Percentiles rank a stretch among this genome's conserved stretches.
Conservation (phyloP, 2,329 filamentous ascomycete genomes). For the Basipetospora chlamydospora region DNA sequence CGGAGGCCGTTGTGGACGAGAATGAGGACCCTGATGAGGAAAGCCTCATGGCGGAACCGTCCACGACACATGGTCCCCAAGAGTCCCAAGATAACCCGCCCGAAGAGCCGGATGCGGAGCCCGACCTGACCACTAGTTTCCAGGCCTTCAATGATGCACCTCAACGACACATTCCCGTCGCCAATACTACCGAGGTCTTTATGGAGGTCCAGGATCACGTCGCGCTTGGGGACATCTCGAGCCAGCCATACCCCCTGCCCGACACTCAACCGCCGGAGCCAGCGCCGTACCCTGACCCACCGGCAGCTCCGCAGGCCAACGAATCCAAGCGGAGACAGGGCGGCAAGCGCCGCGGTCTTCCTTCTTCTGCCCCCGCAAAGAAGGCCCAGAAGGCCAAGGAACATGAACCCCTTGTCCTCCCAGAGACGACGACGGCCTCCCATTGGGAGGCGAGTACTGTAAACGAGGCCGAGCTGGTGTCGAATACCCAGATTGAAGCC, state of each 20-base stretch:
- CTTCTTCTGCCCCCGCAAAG: not conserved
- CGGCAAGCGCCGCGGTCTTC: not conserved
- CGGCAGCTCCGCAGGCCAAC: not conserved
- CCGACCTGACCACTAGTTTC: too few species aligned
- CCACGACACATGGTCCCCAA: too few species aligned
- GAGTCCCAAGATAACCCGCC: too few species aligned
- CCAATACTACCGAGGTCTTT: not conserved
- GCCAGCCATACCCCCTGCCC: not conserved
- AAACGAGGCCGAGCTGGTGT: not conserved
- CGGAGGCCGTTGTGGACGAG: not conserved
- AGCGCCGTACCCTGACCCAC: not conserved
- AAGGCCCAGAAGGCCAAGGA: not conserved
- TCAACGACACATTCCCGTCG: too few species aligned
- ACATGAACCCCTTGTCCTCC: not conserved
- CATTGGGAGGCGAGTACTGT: conserved; percentile 1
- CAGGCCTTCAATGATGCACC: too few species aligned
- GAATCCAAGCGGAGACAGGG: not conserved
- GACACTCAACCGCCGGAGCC: not conserved
- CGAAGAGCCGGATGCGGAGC: too few species aligned
- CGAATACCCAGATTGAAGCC: not conserved
- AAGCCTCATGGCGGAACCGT: not conserved
- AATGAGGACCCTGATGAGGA: not conserved
- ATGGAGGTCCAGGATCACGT: conserved; percentile 8
- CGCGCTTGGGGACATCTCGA: conserved; percentile 8
- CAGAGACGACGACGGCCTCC: not conserved